These are phyloP conservation scores for Basidioascus undulatus DNA, from an alignment of 768 basidiomycete species.

Conservation along the genomic window DNA sequence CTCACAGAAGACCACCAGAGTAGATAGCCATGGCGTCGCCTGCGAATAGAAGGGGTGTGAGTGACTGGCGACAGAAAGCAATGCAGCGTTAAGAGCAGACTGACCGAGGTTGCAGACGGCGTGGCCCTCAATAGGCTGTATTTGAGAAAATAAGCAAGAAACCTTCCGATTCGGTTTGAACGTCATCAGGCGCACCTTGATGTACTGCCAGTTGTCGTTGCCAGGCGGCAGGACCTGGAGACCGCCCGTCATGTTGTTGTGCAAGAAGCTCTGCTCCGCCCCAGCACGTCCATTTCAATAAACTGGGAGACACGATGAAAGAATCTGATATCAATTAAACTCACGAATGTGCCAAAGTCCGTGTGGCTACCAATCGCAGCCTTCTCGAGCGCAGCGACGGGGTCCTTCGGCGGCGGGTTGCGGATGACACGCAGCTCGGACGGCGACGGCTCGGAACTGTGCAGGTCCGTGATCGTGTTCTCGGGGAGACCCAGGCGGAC, in stretches of 20 bases:
- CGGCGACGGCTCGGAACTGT: conserved; percentile 22
- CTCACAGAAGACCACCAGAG: conserved; percentile 7
- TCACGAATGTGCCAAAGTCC: conserved; percentile 25
- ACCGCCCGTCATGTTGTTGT: conserved; percentile 2
- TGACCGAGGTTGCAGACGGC: conserved; percentile 12
- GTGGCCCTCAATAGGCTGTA: conserved; percentile 5
- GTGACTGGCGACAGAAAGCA: background rate
- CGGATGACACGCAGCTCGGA: conserved; percentile 34
- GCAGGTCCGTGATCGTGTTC: conserved; percentile 25
- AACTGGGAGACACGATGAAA: no score
- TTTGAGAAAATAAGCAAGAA: no score
- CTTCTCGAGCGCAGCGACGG: conserved; percentile 4
- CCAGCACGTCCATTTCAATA: no score
- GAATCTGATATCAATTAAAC: no score
- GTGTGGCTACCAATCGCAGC: conserved; percentile 40
- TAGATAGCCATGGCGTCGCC: background rate
- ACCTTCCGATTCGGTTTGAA: no score
- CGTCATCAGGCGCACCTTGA: no score
- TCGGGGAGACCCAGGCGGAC: conserved; percentile 29
- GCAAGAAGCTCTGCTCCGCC: no score
- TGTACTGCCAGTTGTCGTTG: conserved; percentile 6
- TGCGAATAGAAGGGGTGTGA: background rate
- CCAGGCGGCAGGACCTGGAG: conserved; percentile 9
- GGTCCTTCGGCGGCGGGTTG: conserved; percentile 18
- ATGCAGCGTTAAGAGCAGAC: conserved; percentile 2